phyloP scores from a whole-genome alignment of 2,329 filamentous ascomycete genomes.

The Karstenula rhodostoma region DNA sequence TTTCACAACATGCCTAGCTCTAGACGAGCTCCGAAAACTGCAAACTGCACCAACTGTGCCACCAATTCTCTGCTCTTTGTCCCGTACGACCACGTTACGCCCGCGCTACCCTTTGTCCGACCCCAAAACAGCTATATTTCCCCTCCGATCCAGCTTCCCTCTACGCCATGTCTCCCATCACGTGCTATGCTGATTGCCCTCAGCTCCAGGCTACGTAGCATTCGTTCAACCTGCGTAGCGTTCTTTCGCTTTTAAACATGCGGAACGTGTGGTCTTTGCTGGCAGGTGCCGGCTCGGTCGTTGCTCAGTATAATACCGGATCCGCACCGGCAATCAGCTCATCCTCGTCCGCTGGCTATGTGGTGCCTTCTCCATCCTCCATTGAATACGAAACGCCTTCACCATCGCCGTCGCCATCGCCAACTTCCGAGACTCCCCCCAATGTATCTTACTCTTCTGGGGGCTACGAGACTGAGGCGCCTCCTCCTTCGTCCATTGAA shows the following conservation, averaged over 20 bases:
- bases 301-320: slow-evolving; percentile 24
- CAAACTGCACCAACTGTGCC: slow-evolving; percentile 10
- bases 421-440: background rate
- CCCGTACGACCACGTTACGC: slow-evolving; percentile 18
- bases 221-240: slow-evolving; percentile 37
- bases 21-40: background rate
- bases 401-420: background rate
- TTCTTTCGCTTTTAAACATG: slow-evolving; percentile 43
- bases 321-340: background rate
- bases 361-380: background rate
- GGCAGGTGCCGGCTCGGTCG: slow-evolving; percentile 31
- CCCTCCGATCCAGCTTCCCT: slow-evolving; percentile 11
- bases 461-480: background rate
- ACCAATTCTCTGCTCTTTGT: slow-evolving; percentile 1
- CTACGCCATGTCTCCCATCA: slow-evolving; percentile 23
- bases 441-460: background rate
- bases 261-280: slow-evolving; percentile 35
- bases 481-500: background rate
- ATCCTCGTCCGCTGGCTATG: background rate
- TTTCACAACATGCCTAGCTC: background rate
- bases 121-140: slow-evolving; percentile 23
- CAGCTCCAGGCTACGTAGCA: slow-evolving; percentile 34
- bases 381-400: background rate
- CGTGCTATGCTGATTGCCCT: slow-evolving; percentile 29
- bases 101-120: slow-evolving; percentile 22